Conservation (phyloP, 768 basidiomycete species). For the Filobasidium floriforme region DNA sequence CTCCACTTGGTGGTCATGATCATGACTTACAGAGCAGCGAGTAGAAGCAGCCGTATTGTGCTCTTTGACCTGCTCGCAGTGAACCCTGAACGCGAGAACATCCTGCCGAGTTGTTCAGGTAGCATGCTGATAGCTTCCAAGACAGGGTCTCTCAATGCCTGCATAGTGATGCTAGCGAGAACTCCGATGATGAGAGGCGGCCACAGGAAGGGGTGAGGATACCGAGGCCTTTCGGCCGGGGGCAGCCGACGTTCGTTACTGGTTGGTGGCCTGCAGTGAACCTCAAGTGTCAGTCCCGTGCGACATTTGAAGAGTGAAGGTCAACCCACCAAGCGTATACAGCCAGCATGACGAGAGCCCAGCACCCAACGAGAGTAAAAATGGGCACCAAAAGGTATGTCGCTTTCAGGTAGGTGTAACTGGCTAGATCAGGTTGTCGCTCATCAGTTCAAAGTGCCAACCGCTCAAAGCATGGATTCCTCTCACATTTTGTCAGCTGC, state of each 20-base stretch:
- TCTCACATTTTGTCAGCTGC: slow-evolving; percentile 30
- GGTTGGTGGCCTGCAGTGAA: slow-evolving; percentile 37
- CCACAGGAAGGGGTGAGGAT: slow-evolving; percentile 38
- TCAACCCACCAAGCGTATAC: slow-evolving; percentile 38
- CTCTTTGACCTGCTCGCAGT: too few species aligned
- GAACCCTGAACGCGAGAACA: slow-evolving; percentile 1
- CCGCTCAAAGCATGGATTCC: neutral
- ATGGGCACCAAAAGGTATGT: slow-evolving; percentile 39
- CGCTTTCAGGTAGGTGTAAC: slow-evolving; percentile 36
- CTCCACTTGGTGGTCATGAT: too few species aligned
- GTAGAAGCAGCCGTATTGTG: too few species aligned
- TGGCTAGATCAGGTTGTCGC: slow-evolving; percentile 20
- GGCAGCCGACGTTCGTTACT: slow-evolving; percentile 26
- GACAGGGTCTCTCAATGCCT: slow-evolving; percentile 34
- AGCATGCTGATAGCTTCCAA: slow-evolving; percentile 27
- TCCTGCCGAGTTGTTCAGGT: neutral
- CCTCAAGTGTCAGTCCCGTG: neutral
- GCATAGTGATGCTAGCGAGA: slow-evolving; percentile 38
- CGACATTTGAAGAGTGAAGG: neutral
- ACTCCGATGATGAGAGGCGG: slow-evolving; percentile 38
- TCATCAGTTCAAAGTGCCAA: neutral
- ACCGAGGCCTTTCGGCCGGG: slow-evolving; percentile 30
- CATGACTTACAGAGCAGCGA: too few species aligned
- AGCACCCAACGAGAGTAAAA: slow-evolving; percentile 30
- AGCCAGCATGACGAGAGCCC: slow-evolving; percentile 30